Evolutionary conservation across 345 rosid genomes (phyloP), one percentile per base, ranked within the genome.

Genomic region (Crucihimalaya himalaica): DNA sequence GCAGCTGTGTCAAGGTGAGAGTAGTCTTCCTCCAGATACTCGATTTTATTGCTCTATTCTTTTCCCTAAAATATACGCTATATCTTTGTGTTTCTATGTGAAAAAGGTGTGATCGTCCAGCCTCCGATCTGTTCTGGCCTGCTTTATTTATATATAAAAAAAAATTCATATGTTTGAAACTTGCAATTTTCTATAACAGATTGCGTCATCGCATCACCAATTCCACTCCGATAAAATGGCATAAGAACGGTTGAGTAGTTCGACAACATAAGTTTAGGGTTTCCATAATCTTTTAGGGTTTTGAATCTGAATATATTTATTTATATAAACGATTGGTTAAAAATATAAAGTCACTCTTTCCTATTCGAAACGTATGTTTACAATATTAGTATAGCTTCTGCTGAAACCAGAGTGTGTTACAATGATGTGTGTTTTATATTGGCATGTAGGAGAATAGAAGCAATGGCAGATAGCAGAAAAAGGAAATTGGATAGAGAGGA

Each of bases 381-480:
- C 27, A 48, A 50, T 5, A 37, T 3, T 11, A 11, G 14, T 50
- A 48, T 12, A 50, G n/a, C 29, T 50, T 21, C 53, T 2, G 57
- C 19, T 55, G 21, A 54, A 12, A 59, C 34, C 8, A 61, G 15
- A 9, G 21, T 27, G 6, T 45, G 53, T 63, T 45, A 27, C 6
- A 28, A 28, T 28, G 37, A 63, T 63, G 16, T n/a, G 52, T 63
- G 52, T 63, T 63, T 43, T n/a, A n/a, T 63, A 27, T 43, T 45
- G 14, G 53, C n/a, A 16, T 63, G 52, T 16, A 63, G 68, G 37
- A 37, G 39, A 28, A 62, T 28, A 28, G 53, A n/a, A 18, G 25
- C 37, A 45, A 63, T 63, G 67, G 35, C 39, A 63, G 21, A 45
- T 1, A 25, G 4, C 20, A 63, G 11, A n/a, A 43, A 63, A 16